These are phyloP conservation scores for Curvularia spicifera DNA, from an alignment of 2,329 filamentous ascomycete species.

Conservation along the genomic window DNA sequence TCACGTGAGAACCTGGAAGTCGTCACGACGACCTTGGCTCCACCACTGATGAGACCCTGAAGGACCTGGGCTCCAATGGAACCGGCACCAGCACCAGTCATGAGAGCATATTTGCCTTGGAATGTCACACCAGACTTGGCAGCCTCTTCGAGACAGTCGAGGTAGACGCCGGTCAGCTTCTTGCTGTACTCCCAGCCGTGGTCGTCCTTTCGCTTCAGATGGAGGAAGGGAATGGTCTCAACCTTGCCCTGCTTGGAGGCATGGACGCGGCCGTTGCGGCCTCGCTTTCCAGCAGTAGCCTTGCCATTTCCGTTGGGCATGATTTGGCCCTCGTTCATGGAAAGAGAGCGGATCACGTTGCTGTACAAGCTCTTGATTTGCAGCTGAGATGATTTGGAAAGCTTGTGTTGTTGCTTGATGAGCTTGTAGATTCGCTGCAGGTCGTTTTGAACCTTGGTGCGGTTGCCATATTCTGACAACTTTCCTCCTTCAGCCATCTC, in stretches of 20 bases:
- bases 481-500: constrained; percentile 99
- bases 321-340: constrained; percentile 98
- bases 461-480: constrained; percentile 97
- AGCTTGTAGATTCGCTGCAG: constrained; percentile 95
- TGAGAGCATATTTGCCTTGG: constrained; percentile 92
- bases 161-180: constrained; percentile 91
- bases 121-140: constrained; percentile 88
- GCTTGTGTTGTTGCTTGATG: constrained; percentile 97
- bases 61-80: constrained; percentile 98
- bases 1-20: constrained; percentile 96
- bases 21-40: constrained; percentile 94
- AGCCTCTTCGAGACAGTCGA: constrained; percentile 88
- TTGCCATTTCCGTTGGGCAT: constrained; percentile 85
- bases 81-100: constrained; percentile 97
- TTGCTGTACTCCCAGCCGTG: constrained; percentile 99
- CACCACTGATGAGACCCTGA: constrained; percentile 93
- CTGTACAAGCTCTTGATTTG: constrained; percentile 96
- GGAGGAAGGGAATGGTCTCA: constrained; percentile 96
- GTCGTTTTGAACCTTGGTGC: constrained; percentile 97
- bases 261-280: constrained; percentile 60
- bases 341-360: constrained; percentile 90
- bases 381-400: constrained; percentile 93
- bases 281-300: constrained; percentile 63
- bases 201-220: constrained; percentile 90
- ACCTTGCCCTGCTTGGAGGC: constrained; percentile 80